These are phyloP conservation scores for Hippophae gyantsensis DNA, from an alignment of 306 rosid genomes.

Conservation along the genomic window DNA sequence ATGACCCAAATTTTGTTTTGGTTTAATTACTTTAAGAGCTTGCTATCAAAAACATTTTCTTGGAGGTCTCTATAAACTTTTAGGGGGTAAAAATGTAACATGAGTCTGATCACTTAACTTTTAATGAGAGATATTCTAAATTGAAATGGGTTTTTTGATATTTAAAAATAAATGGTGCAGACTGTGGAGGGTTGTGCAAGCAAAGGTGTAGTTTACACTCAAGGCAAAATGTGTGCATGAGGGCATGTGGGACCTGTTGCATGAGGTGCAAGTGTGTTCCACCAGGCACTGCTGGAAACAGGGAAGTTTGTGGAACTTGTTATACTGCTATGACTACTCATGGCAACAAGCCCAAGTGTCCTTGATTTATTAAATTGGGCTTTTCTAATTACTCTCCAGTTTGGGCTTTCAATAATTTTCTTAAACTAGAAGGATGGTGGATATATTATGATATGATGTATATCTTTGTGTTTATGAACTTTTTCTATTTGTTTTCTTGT, in stretches of 20 bases:
- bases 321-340: slow-evolving; percentile 63
- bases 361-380: slow-evolving; percentile 10
- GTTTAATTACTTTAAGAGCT: not conserved
- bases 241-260: slow-evolving; percentile 61
- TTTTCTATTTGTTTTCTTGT: too few species aligned
- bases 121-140: not conserved
- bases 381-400: too few species aligned
- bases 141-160: too few species aligned
- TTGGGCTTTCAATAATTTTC: too few species aligned
- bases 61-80: too few species aligned
- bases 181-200: slow-evolving; percentile 44
- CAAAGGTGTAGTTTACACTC: slow-evolving; percentile 40
- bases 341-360: slow-evolving; percentile 49
- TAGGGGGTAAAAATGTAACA: too few species aligned
- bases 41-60: too few species aligned
- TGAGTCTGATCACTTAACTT: not conserved
- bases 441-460: too few species aligned
- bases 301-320: slow-evolving; percentile 58
- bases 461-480: too few species aligned
- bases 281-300: slow-evolving; percentile 57
- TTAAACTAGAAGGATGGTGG: too few species aligned
- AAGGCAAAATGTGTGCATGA: slow-evolving; percentile 41
- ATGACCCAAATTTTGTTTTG: not conserved
- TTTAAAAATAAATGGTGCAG: slow-evolving; percentile 10
- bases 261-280: slow-evolving; percentile 64